Evolutionary conservation across 176 grass and related monocot species (phyloP), one percentile per base, ranked within the genome.

Genomic region (Musa acuminata): DNA sequence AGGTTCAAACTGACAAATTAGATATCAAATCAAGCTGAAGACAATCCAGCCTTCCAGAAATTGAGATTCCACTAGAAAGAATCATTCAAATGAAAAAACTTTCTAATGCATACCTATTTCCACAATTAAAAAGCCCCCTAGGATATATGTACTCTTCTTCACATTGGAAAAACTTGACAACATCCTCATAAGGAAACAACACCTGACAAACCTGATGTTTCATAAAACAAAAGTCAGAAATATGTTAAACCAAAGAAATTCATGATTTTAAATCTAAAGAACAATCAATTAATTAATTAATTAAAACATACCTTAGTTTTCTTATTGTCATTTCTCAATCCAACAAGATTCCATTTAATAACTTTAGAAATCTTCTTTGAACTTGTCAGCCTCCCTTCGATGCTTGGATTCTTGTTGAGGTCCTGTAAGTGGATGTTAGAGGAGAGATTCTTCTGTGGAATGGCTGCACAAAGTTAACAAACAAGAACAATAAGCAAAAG

Each of bases 71-170:
- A 35, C 29, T 35, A 5, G 29, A 35, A 35, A 35, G 3, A 35
- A 35, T 35, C 29, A 20, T 8, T 60, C 57, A 60, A n/a, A 60
- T 19, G n/a, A 16, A 68, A 67, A 17, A 13, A 22, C 43, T 16
- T 35, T 78, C 21, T 68, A 71, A 25, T 64, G 8, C 11, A 17
- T 90, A 96, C 92, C 92, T 96, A 72, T 96, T 96, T 84, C 92
- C 92, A 83, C 92, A 96, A 84, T 96, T 96, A 86, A 90, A 80
- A 86, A 96, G 85, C 62, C 92, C 92, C 84, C 92, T 89, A n/a
- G 89, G 92, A 80, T 87, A 87, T 83, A 92, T 71, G 9, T 87
- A 89, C 52, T 69, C 67, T 51, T 82, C 85, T 85, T 92, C 89
- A 49, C 88, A 92, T 29, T 96, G 85, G 75, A 96, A 96, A 84